A percentile compares a stretch with the other conserved stretches of the same genome.
phyloP scores from a whole-genome alignment of 2,329 filamentous ascomycete genomes.

The Chalaropsis thielavioides region DNA sequence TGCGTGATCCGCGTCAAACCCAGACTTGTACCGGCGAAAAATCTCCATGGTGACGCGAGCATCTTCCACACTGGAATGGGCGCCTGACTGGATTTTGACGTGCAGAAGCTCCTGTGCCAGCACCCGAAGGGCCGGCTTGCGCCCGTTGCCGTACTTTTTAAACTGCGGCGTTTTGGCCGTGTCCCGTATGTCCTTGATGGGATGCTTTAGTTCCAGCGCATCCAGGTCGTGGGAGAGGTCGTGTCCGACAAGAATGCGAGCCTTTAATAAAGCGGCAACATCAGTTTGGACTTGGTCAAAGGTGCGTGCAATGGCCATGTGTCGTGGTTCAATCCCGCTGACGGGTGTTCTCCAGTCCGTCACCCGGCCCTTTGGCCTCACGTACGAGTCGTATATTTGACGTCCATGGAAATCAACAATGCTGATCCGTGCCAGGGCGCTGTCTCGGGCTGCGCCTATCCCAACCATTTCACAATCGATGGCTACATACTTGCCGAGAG shows the following conservation, averaged over 20 bases:
- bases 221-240: slow-evolving; percentile 67
- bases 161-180: slow-evolving; percentile 68
- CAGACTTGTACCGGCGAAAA: slow-evolving; percentile 68
- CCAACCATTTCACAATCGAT: slow-evolving; percentile 99
- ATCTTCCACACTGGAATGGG: slow-evolving; percentile 60
- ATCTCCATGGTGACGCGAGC: slow-evolving; percentile 81
- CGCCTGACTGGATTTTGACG: slow-evolving; percentile 47
- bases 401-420: slow-evolving; percentile 87
- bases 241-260: slow-evolving; percentile 67
- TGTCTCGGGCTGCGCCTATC: slow-evolving; percentile 55
- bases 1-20: slow-evolving; percentile 68
- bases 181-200: slow-evolving; percentile 65
- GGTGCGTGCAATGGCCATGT: slow-evolving; percentile 53
- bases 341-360: slow-evolving; percentile 83
- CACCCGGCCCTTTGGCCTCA: slow-evolving; percentile 60
- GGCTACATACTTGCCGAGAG: slow-evolving; percentile 78
- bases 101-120: slow-evolving; percentile 43
- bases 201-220: slow-evolving; percentile 64
- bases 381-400: slow-evolving; percentile 89
- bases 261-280: slow-evolving; percentile 53
- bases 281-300: slow-evolving; percentile 67
- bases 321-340: slow-evolving; percentile 62
- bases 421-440: slow-evolving; percentile 71
- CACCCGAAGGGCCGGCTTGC: slow-evolving; percentile 50
- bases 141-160: slow-evolving; percentile 50